Percentiles rank a stretch among this genome's conserved stretches.
phyloP scores from a whole-genome alignment of 371 early-diverging fungal species.

The Lichtheimia ornata region DNA sequence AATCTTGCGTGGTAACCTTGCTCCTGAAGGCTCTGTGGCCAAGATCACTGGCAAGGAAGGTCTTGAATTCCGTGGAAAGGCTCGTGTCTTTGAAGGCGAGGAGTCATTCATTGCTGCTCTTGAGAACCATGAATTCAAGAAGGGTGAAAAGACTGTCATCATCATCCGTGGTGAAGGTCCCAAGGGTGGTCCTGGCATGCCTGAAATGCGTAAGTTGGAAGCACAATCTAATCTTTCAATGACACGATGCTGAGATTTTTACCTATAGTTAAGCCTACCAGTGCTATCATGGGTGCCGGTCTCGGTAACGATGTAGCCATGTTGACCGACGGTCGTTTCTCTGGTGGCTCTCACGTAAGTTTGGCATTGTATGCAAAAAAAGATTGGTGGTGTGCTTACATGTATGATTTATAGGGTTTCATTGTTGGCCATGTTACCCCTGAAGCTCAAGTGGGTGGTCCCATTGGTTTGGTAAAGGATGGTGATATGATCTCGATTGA shows the following conservation, averaged over 20 bases:
- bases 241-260: slow-evolving; percentile 2
- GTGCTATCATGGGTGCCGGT: slow-evolving; percentile 98
- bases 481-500: slow-evolving; percentile 90
- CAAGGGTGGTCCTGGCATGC: slow-evolving; percentile 93
- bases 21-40: slow-evolving; percentile 95
- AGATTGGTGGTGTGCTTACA: not conserved
- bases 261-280: slow-evolving; percentile 81
- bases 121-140: slow-evolving; percentile 69
- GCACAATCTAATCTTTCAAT: not conserved
- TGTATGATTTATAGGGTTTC: slow-evolving; percentile 66
- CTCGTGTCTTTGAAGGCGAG: slow-evolving; percentile 90
- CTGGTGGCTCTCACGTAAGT: slow-evolving; percentile 91
- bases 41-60: slow-evolving; percentile 99
- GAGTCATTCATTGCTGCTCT: slow-evolving; percentile 86
- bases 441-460: slow-evolving; percentile 96
- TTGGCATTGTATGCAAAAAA: not conserved
- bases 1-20: slow-evolving; percentile 92
- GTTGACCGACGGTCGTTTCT: slow-evolving; percentile 96
- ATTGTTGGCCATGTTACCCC: slow-evolving; percentile 98
- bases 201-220: slow-evolving; percentile 73
- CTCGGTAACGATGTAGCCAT: slow-evolving; percentile 95
- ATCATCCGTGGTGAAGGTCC: slow-evolving; percentile 89
- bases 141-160: slow-evolving; percentile 80
- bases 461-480: slow-evolving; percentile 86
- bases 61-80: slow-evolving; percentile 80